phyloP scores from a whole-genome alignment of 2,329 filamentous ascomycete species.

The Claviceps sorghi region DNA sequence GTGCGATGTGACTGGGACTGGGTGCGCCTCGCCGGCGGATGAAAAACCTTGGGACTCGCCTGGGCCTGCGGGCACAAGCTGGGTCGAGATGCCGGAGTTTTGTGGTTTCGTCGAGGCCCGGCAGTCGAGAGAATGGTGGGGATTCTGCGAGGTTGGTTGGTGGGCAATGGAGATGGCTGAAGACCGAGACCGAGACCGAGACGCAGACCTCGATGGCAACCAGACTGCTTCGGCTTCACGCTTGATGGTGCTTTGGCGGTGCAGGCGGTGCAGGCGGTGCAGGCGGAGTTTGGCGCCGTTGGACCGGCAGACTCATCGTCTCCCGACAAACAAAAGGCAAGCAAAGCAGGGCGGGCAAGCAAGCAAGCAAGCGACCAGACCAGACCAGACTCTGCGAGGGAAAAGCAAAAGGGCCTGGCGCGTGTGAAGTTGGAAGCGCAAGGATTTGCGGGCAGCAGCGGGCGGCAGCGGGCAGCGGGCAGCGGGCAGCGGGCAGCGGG shows the following conservation, averaged over 20 bases:
- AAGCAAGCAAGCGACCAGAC: background rate
- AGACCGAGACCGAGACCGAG: too few relatives aligned
- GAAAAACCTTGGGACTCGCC: background rate
- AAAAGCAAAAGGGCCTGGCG: background rate
- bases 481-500: too few relatives aligned
- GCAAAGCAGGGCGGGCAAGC: background rate
- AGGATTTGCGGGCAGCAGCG: background rate
- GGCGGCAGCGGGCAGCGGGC: too few relatives aligned
- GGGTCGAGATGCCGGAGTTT: background rate
- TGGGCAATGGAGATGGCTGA: background rate
- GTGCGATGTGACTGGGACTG: background rate
- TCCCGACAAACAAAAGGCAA: constrained; percentile 4
- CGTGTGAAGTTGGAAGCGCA: background rate
- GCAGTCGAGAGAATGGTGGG: background rate
- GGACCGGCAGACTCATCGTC: constrained; percentile 5
- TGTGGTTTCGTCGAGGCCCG: background rate
- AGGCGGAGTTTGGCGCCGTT: constrained; percentile 7
- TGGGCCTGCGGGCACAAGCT: constrained; percentile 1
- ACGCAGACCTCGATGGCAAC: too few relatives aligned
- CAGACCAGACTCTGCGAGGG: background rate
- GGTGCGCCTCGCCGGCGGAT: background rate
- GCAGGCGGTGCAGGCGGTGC: constrained; percentile 3
- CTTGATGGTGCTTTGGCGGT: background rate
- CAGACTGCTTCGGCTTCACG: background rate
- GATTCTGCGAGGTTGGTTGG: background rate